Evolutionary conservation across 768 basidiomycete species (phyloP), one percentile per base, ranked within the genome.

Genomic region (Boletus pseudopeckii): DNA sequence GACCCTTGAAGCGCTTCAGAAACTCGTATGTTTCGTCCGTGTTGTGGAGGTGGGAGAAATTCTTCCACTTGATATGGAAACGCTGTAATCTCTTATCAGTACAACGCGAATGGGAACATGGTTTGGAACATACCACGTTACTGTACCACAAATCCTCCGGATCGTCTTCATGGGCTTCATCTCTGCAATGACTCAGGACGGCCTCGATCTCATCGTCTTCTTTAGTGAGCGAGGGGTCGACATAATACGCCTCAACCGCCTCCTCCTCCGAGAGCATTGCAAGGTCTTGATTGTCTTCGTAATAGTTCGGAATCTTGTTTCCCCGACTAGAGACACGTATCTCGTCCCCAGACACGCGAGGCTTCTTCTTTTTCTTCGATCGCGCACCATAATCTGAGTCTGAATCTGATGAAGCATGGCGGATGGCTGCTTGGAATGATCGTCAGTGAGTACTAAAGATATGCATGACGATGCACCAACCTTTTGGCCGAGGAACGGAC

Each of bases 21-120:
- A 96, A 98, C 66, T 93, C 87, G 76, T 98, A 97, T 15, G 87
- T 87, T 73, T 99, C 97, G 68, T 98, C 96, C n/a, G 97, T 99
- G 67, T 99, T 98, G 77, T 98, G 97, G 15, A 98, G 80, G 69
- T 98, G 96, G 10, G 94, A 97, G 72, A 94, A 98, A 62, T 85
- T 86, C 72, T 98, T 98, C 97, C 97, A 99, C 73, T 99, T 99
- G 78, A 99, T 94, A 69, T 98, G 93, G 77, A 89, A 99, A 48
- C 94, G 93, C 94, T 97, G 66, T 4, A 60, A 55, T 48, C 24
- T 51, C 50, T 40, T 30, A 38, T 64, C 30, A 59, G 65, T 9
- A 48, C 7, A 17, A 39, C 1, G 26, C 10, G 17, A 45, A 42
- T 18, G 24, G 32, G 7, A 15, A 11, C 3, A 20, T 14, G 22